Percentiles rank a stretch among this genome's conserved stretches.
Conservation (phyloP, 495 filamentous ascomycete genomes). For the Echria macrotheca region DNA sequence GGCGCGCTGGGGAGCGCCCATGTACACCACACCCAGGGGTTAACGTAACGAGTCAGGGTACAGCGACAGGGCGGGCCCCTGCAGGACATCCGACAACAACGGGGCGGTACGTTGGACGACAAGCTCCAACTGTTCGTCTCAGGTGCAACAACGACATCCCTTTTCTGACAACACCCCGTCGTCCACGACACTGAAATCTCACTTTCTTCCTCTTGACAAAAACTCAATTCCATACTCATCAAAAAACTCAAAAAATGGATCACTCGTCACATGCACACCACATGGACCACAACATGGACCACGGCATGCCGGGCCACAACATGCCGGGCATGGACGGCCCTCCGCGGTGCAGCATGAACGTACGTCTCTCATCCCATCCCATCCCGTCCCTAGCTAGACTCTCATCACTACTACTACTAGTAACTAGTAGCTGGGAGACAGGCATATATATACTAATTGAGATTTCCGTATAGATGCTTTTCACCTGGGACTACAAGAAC, state of each 20-base stretch:
- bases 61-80: no score
- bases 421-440: no score
- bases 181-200: background rate
- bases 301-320: conserved; percentile 45
- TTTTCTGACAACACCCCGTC: background rate
- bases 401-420: no score
- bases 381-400: conserved; percentile 9
- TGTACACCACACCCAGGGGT: no score
- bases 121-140: background rate
- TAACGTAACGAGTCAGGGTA: no score
- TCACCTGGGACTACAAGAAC: conserved; percentile 87
- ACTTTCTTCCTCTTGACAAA: background rate
- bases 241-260: conserved; percentile 6
- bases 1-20: no score
- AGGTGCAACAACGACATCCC: no score
- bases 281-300: conserved; percentile 27
- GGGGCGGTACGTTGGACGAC: no score
- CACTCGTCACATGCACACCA: background rate
- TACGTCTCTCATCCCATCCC: conserved; percentile 33
- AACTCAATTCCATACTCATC: background rate
- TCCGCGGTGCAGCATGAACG: conserved; percentile 75
- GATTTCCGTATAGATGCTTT: conserved; percentile 70
- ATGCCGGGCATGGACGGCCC: conserved; percentile 37
- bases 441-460: no score
- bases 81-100: no score